These are phyloP conservation scores for Cucurbita argyrosperma DNA, from an alignment of 306 rosid species.

Conservation along the genomic window DNA sequence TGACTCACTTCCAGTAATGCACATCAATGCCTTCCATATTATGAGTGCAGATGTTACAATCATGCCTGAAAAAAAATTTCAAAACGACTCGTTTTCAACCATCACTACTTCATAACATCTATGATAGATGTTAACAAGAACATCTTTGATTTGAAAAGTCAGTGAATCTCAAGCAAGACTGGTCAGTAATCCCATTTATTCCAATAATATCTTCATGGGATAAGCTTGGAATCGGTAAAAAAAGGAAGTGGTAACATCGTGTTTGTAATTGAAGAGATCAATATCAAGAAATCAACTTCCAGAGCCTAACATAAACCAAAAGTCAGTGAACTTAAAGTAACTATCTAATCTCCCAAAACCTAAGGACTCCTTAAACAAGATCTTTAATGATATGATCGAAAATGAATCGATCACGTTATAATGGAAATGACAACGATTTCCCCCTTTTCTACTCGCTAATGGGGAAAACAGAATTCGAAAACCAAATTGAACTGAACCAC, in stretches of 20 bases:
- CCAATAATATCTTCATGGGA: background rate
- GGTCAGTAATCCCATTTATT: background rate
- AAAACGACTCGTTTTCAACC: slow-evolving; percentile 1
- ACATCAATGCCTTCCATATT: slow-evolving; percentile 80
- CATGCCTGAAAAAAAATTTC: slow-evolving; percentile 39
- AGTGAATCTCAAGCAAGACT: background rate
- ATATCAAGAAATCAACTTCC: background rate
- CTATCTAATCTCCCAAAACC: background rate
- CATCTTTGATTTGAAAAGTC: background rate
- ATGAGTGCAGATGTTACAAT: slow-evolving; percentile 66
- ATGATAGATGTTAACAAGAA: background rate
- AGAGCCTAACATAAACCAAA: background rate
- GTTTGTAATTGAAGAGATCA: background rate
- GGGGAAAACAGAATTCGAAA: background rate
- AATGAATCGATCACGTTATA: background rate
- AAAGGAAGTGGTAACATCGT: no score
- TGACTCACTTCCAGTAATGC: slow-evolving; percentile 65
- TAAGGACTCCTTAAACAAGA: background rate
- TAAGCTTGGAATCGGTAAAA: background rate
- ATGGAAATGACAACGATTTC: background rate
- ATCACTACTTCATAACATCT: background rate
- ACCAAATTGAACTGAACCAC: background rate
- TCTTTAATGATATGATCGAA: background rate
- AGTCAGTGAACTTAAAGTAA: background rate
- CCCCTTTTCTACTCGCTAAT: background rate